Conservation (phyloP, 768 basidiomycete genomes). For the Russula earlei region DNA sequence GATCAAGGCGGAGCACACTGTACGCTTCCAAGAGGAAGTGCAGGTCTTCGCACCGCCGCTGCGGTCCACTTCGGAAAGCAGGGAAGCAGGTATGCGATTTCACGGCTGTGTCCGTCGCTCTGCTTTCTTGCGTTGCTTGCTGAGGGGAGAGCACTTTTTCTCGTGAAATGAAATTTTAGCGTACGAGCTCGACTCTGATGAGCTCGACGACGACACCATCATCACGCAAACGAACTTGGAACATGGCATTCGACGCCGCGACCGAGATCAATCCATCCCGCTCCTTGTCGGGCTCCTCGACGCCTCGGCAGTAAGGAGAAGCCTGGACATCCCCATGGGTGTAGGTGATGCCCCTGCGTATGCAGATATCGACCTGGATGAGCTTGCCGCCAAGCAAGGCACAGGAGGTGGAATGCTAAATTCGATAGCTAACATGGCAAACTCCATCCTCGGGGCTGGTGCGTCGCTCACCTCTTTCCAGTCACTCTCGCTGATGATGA, state of each 20-base stretch:
- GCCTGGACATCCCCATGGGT: conserved; percentile 43
- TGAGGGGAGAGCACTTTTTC: neutral
- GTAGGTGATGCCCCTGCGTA: conserved; percentile 25
- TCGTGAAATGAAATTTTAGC: conserved; percentile 34
- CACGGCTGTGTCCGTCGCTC: too few relatives aligned
- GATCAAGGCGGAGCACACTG: conserved; percentile 25
- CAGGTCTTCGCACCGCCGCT: conserved; percentile 60
- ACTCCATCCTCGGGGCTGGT: conserved; percentile 93
- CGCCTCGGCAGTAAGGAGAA: conserved; percentile 45
- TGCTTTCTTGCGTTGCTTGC: neutral
- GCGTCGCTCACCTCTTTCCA: conserved; percentile 24
- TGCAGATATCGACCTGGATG: conserved; percentile 55
- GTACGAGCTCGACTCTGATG: conserved; percentile 78
- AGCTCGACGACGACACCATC: conserved; percentile 47
- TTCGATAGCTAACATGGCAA: conserved; percentile 89
- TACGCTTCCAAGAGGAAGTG: conserved; percentile 61
- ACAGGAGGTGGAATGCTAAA: conserved; percentile 70
- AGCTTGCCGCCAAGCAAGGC: conserved; percentile 53
- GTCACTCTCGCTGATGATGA: neutral
- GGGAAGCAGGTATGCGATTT: conserved; percentile 65
- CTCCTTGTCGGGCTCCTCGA: conserved; percentile 75
- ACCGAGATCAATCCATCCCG: conserved; percentile 55
- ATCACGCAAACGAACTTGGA: conserved; percentile 28
- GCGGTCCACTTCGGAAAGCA: conserved; percentile 63
- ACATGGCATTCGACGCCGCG: conserved; percentile 24